phyloP scores from a whole-genome alignment of 768 basidiomycete genomes.

The Pleurotus eryngii region DNA sequence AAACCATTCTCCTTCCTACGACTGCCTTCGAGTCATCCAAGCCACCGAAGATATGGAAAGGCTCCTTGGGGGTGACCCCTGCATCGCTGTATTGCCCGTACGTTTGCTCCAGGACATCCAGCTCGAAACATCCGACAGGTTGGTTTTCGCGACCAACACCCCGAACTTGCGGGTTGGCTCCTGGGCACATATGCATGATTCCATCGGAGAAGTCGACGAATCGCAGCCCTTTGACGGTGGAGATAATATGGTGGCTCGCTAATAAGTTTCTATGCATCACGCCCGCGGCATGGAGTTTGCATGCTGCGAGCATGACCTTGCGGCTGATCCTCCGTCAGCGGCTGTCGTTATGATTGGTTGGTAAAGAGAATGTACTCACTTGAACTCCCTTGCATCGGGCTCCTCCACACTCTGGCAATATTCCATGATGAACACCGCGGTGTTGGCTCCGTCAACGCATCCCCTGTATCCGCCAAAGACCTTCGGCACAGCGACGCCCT shows the following conservation, averaged over 20 bases:
- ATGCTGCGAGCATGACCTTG: conserved; percentile 27
- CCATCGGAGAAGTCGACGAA: conserved; percentile 35
- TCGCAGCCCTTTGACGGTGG: conserved; percentile 24
- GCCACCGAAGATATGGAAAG: too few relatives aligned
- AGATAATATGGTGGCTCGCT: conserved; percentile 28
- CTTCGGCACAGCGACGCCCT: conserved; percentile 35
- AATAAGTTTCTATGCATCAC: conserved; percentile 31
- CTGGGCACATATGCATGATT: conserved; percentile 24
- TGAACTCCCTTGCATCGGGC: conserved; percentile 14
- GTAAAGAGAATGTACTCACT: conserved; percentile 15
- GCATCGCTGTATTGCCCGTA: conserved; percentile 13
- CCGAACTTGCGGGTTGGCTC: conserved; percentile 11
- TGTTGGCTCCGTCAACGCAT: conserved; percentile 19
- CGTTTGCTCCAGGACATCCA: conserved; percentile 17
- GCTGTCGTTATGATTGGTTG: background rate
- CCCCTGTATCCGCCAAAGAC: conserved; percentile 34
- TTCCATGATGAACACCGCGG: conserved; percentile 35
- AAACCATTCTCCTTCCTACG: too few relatives aligned
- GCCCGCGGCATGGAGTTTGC: conserved; percentile 33
- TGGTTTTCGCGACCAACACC: background rate
- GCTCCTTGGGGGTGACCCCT: background rate
- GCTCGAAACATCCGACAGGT: conserved; percentile 17
- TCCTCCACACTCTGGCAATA: conserved; percentile 23
- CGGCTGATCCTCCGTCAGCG: conserved; percentile 19
- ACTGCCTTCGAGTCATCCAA: too few relatives aligned